phyloP scores from a whole-genome alignment of 805 yeast genomes.

The Candida manassasensis region DNA sequence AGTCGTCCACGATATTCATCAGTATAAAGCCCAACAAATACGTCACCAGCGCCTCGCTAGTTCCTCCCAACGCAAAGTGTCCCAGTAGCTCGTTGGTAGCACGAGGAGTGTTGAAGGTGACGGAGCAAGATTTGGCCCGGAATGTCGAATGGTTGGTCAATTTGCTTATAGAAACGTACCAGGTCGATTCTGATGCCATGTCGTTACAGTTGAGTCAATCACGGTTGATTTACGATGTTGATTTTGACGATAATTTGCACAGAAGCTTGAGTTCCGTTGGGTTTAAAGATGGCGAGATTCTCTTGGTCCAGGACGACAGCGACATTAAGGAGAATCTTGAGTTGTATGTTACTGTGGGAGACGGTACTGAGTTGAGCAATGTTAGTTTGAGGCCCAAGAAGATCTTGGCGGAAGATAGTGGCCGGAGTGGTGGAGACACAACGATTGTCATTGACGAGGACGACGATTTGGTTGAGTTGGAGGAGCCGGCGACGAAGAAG shows the following conservation, averaged over 20 bases:
- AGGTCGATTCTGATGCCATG: conserved; percentile 47
- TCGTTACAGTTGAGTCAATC: conserved; percentile 56
- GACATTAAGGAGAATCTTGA: conserved; percentile 62
- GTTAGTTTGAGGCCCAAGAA: conserved; percentile 14
- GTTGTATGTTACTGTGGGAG: conserved; percentile 41
- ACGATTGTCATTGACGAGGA: conserved; percentile 11
- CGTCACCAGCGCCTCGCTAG: conserved; percentile 58
- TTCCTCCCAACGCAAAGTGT: conserved; percentile 66
- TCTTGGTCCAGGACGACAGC: conserved; percentile 77
- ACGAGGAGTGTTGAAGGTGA: conserved; percentile 45
- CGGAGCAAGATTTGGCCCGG: conserved; percentile 19
- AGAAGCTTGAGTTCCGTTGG: conserved; percentile 46
- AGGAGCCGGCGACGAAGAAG: conserved; percentile 9
- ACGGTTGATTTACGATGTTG: conserved; percentile 73
- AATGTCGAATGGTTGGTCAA: conserved; percentile 51
- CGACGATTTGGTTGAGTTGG: conserved; percentile 8
- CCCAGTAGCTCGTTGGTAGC: conserved; percentile 55
- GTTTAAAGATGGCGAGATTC: conserved; percentile 52
- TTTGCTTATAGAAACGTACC: conserved; percentile 43
- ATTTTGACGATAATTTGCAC: conserved; percentile 73
- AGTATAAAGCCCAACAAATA: conserved; percentile 54
- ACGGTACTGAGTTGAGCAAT: conserved; percentile 10
- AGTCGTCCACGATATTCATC: conserved; percentile 32
- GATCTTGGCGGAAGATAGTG: not conserved
- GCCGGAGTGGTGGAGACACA: conserved; percentile 8